phyloP scores from a whole-genome alignment of 257 asterid genomes.

The Fraxinus anomala region DNA sequence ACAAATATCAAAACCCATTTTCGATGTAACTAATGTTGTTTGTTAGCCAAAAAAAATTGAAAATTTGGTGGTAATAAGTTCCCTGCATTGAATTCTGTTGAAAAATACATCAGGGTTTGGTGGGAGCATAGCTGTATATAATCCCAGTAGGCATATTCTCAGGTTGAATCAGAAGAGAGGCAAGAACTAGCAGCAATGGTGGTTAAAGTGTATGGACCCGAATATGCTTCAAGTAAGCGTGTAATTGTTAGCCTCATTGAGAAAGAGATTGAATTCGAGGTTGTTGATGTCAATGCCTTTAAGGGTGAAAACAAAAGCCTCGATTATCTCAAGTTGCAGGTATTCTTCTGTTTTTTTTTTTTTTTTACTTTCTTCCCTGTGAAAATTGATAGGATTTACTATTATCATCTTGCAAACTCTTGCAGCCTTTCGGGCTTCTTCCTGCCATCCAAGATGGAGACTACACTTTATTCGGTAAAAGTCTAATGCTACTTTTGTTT shows the following conservation, averaged over 20 bases:
- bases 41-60: too few relatives aligned
- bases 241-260: slow-evolving; percentile 31
- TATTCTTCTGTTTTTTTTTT: not conserved
- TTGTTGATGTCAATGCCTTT: slow-evolving; percentile 24
- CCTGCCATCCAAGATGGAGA: slow-evolving; percentile 62
- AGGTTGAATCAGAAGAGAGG: not conserved
- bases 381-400: not conserved
- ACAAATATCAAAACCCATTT: too few relatives aligned
- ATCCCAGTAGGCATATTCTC: not conserved
- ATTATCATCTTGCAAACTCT: not conserved
- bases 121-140: not conserved
- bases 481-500: not conserved
- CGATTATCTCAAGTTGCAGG: slow-evolving; percentile 32
- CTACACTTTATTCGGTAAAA: slow-evolving; percentile 46
- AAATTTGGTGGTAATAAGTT: not conserved
- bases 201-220: slow-evolving; percentile 39
- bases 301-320: slow-evolving; percentile 28
- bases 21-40: too few relatives aligned
- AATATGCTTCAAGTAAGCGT: slow-evolving; percentile 31
- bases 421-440: slow-evolving; percentile 54
- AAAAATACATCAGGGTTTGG: not conserved
- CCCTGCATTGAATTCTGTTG: not conserved
- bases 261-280: slow-evolving; percentile 29
- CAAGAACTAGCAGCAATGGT: slow-evolving; percentile 31
- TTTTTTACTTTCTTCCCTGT: not conserved